Percentiles rank a stretch among this genome's conserved stretches.
phyloP scores from a whole-genome alignment of 192 early-diverging fungal genomes.

The Oehlia diaphana region DNA sequence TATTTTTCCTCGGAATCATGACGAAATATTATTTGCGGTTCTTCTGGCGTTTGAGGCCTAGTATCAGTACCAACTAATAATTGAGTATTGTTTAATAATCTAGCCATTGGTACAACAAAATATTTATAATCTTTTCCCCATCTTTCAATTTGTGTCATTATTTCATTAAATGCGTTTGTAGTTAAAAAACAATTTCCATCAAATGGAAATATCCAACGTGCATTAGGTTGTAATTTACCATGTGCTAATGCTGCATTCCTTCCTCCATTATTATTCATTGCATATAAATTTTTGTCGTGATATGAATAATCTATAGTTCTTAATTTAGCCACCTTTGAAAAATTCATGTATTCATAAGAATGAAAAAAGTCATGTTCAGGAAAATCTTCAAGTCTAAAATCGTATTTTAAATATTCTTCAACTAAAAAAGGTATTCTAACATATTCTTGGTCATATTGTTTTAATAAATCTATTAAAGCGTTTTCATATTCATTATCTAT shows the following conservation, averaged over 20 bases:
- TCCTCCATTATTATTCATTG: slow-evolving; percentile 70
- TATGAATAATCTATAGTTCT: slow-evolving; percentile 62
- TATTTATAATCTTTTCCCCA: slow-evolving; percentile 55
- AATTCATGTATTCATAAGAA: slow-evolving; percentile 57
- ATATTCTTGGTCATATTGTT: slow-evolving; percentile 53
- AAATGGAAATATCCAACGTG: slow-evolving; percentile 63
- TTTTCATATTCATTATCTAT: slow-evolving; percentile 56
- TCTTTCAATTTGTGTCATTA: slow-evolving; percentile 44
- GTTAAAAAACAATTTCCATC: slow-evolving; percentile 66
- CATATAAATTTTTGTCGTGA: slow-evolving; percentile 65
- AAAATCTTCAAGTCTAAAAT: slow-evolving; percentile 63
- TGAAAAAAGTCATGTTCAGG: slow-evolving; percentile 63
- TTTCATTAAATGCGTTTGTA: slow-evolving; percentile 53
- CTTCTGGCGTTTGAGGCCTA: slow-evolving; percentile 57
- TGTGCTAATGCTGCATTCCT: slow-evolving; percentile 57
- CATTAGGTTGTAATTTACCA: slow-evolving; percentile 46
- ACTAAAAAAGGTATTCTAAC: slow-evolving; percentile 55
- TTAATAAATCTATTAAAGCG: slow-evolving; percentile 52
- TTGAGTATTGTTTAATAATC: slow-evolving; percentile 57
- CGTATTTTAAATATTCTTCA: slow-evolving; percentile 52
- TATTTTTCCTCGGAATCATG: slow-evolving; percentile 57
- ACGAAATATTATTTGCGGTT: slow-evolving; percentile 63
- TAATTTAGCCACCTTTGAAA: slow-evolving; percentile 58
- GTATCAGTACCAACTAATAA: slow-evolving; percentile 50
- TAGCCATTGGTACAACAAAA: slow-evolving; percentile 62